Evolutionary conservation across 2,329 filamentous ascomycete genomes (phyloP), one percentile per base, ranked within the genome.

Genomic region (Neopestalotiopsis rosae): DNA sequence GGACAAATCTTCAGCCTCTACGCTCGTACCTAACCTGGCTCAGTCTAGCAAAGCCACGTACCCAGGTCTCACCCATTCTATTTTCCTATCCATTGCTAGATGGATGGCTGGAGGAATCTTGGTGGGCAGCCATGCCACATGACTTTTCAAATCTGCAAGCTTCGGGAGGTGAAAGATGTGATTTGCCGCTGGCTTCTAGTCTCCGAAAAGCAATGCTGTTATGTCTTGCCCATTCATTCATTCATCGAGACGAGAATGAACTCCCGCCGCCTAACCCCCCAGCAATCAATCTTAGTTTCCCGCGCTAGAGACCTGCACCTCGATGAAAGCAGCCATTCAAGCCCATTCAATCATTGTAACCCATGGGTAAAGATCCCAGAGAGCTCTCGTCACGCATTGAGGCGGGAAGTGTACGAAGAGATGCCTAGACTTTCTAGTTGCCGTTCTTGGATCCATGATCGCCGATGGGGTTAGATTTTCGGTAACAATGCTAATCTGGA

Each of bases 251-350:
- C 45, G 45, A 58, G 34, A 56, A 24, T 13, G 14, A 30, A 38
- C 34, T 38, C 34, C 34, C 34, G 34, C 34, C 28, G 63, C 63
- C 14, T 14, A 5, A 45, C 12, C 14, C 42, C 38, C 63, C 13
- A 57, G 45, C 30, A 28, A 34, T 20, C 9, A 28, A 20, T 40
- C 61, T 63, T 66, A 66, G 63, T 28, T 57, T 28, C 14, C 28
- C 4, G 30, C 30, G 49, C 63, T 56, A 58, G 45, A 57, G 13
- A 66, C 56, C 63, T 66, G 63, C 63, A 66, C 24, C 42, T 66
- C 63, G 63, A 66, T 57, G 63, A 66, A 66, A 56, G 32, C 20
- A 38, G 63, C 32, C 20, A 34, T 42, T 13, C 62, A 34, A 63
- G 38, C 58, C 59, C 5, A 28, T 28, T 28, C 24, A 28, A 28